phyloP scores from a whole-genome alignment of 805 yeast genomes.

The Kluyveromyces aestuarii region DNA sequence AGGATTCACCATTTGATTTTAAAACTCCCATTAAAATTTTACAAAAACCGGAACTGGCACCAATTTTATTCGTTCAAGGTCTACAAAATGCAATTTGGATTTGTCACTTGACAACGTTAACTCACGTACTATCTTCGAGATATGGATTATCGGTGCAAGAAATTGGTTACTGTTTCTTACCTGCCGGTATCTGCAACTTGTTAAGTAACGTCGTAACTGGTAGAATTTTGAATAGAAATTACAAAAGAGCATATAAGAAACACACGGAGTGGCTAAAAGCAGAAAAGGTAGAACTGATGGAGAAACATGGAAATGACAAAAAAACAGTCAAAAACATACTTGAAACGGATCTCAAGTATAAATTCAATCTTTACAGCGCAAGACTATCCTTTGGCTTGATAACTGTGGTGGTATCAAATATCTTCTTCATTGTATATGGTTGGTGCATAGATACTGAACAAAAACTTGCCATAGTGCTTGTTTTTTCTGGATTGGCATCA shows the following conservation, averaged over 20 bases:
- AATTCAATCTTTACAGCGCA: slow-evolving; percentile 47
- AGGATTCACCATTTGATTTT: slow-evolving; percentile 17
- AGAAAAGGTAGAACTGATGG: slow-evolving; percentile 9
- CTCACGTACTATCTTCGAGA: slow-evolving; percentile 40
- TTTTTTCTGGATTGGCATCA: slow-evolving; percentile 50
- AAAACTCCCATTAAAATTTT: slow-evolving; percentile 38
- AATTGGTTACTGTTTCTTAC: slow-evolving; percentile 64
- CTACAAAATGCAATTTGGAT: slow-evolving; percentile 65
- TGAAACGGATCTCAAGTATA: slow-evolving; percentile 22
- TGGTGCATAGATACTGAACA: slow-evolving; percentile 55
- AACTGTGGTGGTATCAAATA: slow-evolving; percentile 34
- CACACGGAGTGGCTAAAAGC: slow-evolving; percentile 17
- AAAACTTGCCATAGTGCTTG: slow-evolving; percentile 45
- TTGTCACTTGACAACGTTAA: slow-evolving; percentile 54
- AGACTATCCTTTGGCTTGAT: slow-evolving; percentile 40
- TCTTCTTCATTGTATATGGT: slow-evolving; percentile 47
- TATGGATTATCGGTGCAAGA: slow-evolving; percentile 46
- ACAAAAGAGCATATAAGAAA: slow-evolving; percentile 16
- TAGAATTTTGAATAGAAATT: slow-evolving; percentile 39
- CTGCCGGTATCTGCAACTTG: slow-evolving; percentile 63
- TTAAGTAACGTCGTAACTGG: slow-evolving; percentile 56
- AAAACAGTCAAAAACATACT: slow-evolving; percentile 13
- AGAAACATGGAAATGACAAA: slow-evolving; percentile 13
- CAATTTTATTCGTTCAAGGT: slow-evolving; percentile 48
- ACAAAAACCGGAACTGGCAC: slow-evolving; percentile 34